These are phyloP conservation scores for Epichloe aotearoae DNA, from an alignment of 2,329 filamentous ascomycete genomes.

Conservation along the genomic window DNA sequence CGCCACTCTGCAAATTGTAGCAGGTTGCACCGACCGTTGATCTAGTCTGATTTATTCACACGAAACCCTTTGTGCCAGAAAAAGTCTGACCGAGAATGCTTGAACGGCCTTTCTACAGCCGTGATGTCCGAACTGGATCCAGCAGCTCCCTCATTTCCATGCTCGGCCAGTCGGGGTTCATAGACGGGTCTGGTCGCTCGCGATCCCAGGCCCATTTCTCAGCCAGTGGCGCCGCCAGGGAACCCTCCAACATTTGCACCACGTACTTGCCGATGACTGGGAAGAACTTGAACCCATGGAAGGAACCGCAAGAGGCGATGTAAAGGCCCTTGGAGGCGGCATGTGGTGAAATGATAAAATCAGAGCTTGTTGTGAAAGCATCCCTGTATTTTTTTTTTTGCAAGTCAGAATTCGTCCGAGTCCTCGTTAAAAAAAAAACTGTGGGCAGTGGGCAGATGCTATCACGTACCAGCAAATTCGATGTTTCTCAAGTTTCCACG, in stretches of 20 bases:
- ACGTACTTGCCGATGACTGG: constrained; percentile 51
- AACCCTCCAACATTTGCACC: constrained; percentile 37
- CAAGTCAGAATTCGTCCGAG: background rate
- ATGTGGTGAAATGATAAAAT: constrained; percentile 51
- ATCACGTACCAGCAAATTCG: constrained; percentile 50
- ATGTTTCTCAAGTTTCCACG: constrained; percentile 47
- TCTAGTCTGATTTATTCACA: no score
- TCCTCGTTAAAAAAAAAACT: background rate
- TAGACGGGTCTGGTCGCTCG: constrained; percentile 36
- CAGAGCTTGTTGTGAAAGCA: constrained; percentile 45
- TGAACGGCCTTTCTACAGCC: constrained; percentile 12
- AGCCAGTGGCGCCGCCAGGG: constrained; percentile 28
- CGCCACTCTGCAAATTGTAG: no score
- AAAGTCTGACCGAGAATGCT: no score
- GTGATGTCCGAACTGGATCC: constrained; percentile 14
- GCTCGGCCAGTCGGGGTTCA: constrained; percentile 43
- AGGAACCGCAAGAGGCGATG: constrained; percentile 50
- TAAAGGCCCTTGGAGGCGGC: constrained; percentile 38
- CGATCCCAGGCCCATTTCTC: constrained; percentile 47
- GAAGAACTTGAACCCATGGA: constrained; percentile 57
- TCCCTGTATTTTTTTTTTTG: constrained; percentile 34
- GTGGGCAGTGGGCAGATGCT: background rate
- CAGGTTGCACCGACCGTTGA: no score
- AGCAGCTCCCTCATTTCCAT: constrained; percentile 42
- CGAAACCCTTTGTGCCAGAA: no score